A percentile compares a stretch with the other conserved stretches of the same genome.
Evolutionary conservation across 2,329 filamentous ascomycete species (phyloP).

Genomic region (Ophiostoma piceae): DNA sequence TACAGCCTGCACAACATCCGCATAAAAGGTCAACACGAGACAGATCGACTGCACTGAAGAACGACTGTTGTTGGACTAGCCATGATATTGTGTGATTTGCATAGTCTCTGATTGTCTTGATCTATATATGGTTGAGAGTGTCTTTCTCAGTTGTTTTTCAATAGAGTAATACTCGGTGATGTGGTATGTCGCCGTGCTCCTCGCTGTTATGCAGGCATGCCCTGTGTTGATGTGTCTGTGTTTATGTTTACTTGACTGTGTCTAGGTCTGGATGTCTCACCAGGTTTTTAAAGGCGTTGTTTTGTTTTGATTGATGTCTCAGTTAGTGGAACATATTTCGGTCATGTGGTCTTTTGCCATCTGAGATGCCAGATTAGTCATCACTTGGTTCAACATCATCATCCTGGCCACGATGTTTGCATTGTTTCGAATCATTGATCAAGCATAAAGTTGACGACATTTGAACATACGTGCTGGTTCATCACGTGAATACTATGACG

Average conservation of each 20-base stretch:
- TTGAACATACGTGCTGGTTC: not conserved
- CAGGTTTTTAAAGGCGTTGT: not conserved
- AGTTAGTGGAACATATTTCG: not conserved
- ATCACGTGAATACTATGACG: not conserved
- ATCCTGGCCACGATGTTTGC: not conserved
- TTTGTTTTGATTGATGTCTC: not conserved
- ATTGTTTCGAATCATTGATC: not conserved
- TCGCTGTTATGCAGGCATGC: not conserved
- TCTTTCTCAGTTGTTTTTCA: not conserved
- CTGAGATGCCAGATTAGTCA: not conserved
- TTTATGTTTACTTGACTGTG: too few relatives aligned
- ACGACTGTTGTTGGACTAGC: not conserved
- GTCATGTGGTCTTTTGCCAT: not conserved
- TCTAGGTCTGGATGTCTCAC: not conserved
- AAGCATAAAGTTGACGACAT: not conserved
- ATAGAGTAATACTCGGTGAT: not conserved
- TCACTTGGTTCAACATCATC: not conserved
- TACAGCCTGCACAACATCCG: conserved; percentile 3
- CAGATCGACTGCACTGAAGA: not conserved
- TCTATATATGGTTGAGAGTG: not conserved
- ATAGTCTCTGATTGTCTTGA: not conserved
- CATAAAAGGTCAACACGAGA: conserved; percentile 1
- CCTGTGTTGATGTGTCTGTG: not conserved
- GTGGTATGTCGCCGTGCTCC: not conserved
- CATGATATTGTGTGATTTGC: not conserved